phyloP scores from a whole-genome alignment of 2,329 filamentous ascomycete genomes.

The Colletotrichum godetiae region DNA sequence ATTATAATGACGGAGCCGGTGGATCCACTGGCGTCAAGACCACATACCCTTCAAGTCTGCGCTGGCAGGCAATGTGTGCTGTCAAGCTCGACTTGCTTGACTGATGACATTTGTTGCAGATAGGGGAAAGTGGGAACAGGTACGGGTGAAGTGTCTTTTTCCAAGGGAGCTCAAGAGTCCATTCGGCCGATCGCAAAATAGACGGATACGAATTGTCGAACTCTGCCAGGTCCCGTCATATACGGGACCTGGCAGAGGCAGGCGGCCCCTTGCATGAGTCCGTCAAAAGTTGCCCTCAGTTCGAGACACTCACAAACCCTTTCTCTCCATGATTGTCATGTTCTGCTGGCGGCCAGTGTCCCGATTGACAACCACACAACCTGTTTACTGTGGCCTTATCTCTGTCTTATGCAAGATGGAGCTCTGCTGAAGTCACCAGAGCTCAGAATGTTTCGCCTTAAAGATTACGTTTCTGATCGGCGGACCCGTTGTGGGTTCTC shows the following conservation, averaged over 20 bases:
- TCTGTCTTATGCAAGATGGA: not conserved
- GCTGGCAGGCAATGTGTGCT: too few relatives aligned
- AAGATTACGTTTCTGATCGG: conserved; percentile 20
- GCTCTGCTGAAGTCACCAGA: not conserved
- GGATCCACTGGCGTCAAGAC: not conserved
- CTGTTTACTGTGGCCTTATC: not conserved
- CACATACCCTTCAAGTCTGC: not conserved
- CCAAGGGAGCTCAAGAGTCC: not conserved
- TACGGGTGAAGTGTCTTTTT: not conserved
- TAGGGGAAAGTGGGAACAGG: too few relatives aligned
- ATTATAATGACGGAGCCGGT: not conserved
- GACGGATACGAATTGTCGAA: not conserved
- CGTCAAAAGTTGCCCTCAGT: not conserved
- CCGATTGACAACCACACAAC: too few relatives aligned
- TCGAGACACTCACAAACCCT: not conserved
- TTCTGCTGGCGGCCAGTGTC: not conserved
- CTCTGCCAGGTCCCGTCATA: not conserved
- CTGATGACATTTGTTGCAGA: not conserved
- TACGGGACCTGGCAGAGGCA: not conserved
- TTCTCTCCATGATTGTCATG: not conserved
- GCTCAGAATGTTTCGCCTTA: conserved; percentile 20
- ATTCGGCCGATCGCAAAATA: not conserved
- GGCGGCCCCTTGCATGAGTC: not conserved
- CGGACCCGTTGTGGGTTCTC: conserved; percentile 12
- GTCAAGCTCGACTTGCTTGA: too few relatives aligned